Base-by-base conservation (phyloP, 225 moss, liverwort and hornwort species). In the Thuidium tamariscinum region DNA sequence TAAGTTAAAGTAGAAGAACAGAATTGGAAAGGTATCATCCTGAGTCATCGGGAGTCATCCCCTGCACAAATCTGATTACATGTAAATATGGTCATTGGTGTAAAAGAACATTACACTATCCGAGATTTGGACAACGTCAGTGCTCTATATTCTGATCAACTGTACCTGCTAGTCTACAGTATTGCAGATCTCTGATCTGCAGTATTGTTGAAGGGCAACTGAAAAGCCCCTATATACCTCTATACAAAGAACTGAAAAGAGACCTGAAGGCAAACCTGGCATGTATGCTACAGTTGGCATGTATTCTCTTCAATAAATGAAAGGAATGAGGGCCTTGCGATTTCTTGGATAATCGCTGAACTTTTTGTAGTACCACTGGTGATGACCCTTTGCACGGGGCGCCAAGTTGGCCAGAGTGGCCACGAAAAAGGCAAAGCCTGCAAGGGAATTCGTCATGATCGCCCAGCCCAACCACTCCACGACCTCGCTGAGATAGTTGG, bases 391-490 rank as follows among this genome's bases (percentile, higher is more conserved):
- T 41, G 97, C 96, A 72, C 96, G 90, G 11, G 97, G 97, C 23
- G 69, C 91, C 83, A 98, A 90, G 76, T 91, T 95, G 20, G 95
- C 97, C 4, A 95, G 55, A 32, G 94, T 92, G 79, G 83, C 86
- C 8, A 94, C 3, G 25, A 98, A 98, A 52, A 95, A 93, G 17
- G 86, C 91, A 9, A 98, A 82, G 36, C 96, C 95, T 32, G 95
- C 93, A 29, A 89, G 84, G 25, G 95, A 98, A 88, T 95, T 94
- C 13, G 96, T 96, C 89, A 96, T 93, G 78, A 98, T 91, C 37
- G 95, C 92, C 97, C 96, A 98, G 61, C 97, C 97, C 21, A 98
- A 84, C 97, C 97, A 98, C 82, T 96, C 96, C 71, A 96, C 89
- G 68, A 90, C 87, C 89, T 98, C 97, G 44, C 93, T 89, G 39